Evolutionary conservation across 2,329 filamentous ascomycete species (phyloP).

Genomic region (Phialophora expanda): DNA sequence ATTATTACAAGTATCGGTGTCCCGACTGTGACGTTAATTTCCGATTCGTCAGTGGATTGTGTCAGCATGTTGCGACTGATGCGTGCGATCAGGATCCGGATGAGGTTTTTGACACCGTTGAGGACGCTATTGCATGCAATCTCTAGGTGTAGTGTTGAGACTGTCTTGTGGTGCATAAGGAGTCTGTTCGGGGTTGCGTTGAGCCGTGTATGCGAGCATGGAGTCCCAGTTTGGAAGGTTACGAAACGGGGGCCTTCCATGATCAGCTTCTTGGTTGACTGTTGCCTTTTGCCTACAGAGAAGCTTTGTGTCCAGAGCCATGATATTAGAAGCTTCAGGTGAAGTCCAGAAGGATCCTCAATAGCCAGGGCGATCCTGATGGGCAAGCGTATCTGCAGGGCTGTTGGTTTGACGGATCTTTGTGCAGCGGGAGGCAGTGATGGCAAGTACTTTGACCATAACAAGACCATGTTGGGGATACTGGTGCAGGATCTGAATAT

Average conservation of each 20-base stretch:
- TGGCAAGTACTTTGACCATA: background rate
- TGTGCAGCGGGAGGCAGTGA: background rate
- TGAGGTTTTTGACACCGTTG: background rate
- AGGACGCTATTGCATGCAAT: background rate
- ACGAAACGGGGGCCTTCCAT: background rate
- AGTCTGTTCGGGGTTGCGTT: background rate
- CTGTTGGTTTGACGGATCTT: background rate
- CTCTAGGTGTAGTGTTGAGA: background rate
- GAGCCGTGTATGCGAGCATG: background rate
- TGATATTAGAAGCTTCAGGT: background rate
- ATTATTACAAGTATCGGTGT: constrained; percentile 31
- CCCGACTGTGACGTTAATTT: constrained; percentile 33
- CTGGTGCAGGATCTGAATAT: background rate
- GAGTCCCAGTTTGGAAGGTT: background rate
- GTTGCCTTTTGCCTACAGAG: background rate
- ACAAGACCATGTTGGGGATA: background rate
- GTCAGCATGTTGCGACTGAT: constrained; percentile 38
- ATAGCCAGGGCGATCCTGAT: no score
- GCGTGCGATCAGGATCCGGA: constrained; percentile 13
- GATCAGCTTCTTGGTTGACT: background rate
- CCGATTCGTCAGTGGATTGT: constrained; percentile 33
- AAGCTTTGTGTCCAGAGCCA: background rate
- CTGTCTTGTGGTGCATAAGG: background rate
- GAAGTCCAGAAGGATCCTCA: background rate
- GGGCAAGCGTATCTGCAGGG: background rate